Evolutionary conservation across 345 rosid species (phyloP).

Genomic region (Kernera saxatilis): DNA sequence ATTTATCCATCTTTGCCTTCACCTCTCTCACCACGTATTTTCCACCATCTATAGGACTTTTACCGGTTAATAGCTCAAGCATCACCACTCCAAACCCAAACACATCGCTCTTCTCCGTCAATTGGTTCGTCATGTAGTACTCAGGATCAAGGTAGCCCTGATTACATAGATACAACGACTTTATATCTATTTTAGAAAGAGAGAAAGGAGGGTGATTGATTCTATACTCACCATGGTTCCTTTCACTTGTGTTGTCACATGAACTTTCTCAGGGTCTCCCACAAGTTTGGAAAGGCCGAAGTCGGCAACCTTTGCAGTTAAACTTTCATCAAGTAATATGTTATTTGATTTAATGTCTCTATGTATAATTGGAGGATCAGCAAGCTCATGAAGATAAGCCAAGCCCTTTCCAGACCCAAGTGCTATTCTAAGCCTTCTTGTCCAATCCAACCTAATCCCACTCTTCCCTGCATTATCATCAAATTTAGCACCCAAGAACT

Average conservation of each 20-base stretch:
- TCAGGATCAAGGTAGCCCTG: conserved; percentile 91
- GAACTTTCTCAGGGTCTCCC: conserved; percentile 50
- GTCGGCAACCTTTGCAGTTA: conserved; percentile 83
- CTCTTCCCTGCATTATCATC: conserved; percentile 47
- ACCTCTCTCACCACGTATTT: conserved; percentile 79
- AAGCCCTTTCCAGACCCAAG: conserved; percentile 78
- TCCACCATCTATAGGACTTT: conserved; percentile 67
- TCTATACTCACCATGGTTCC: conserved; percentile 75
- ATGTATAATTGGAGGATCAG: conserved; percentile 89
- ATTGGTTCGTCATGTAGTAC: conserved; percentile 82
- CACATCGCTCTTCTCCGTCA: conserved; percentile 91
- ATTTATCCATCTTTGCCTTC: conserved; percentile 45
- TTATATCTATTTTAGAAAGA: neutral
- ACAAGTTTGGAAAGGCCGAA: conserved; percentile 81
- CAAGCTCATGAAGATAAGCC: conserved; percentile 84
- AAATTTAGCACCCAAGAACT: neutral
- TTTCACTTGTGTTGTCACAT: conserved; percentile 84
- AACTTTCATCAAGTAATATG: conserved; percentile 63
- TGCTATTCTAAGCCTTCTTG: conserved; percentile 62
- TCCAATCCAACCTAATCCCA: conserved; percentile 75
- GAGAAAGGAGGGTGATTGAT: neutral
- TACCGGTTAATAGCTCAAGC: conserved; percentile 65
- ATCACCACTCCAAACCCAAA: conserved; percentile 81
- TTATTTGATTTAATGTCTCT: conserved; percentile 82
- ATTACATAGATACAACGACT: neutral